Base-by-base conservation (phyloP, 805 yeast genomes). In the Candida anglica region DNA sequence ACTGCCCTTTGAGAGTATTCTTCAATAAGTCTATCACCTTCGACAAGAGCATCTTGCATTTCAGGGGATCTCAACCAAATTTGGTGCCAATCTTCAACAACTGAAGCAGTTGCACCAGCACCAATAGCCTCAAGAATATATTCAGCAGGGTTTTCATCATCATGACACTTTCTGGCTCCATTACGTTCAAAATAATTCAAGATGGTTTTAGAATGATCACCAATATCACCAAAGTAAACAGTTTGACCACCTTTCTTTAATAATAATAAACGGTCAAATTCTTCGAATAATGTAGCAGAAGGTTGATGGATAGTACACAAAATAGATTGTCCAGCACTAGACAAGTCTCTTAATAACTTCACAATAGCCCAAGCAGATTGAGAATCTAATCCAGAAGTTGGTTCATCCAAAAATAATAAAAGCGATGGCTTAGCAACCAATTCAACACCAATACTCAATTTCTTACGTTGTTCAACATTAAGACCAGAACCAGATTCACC, bases 221-320 rank as follows among this genome's bases (percentile, higher is more conserved):
- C 63, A 43, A 61, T 50, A 27, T 56, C 58, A 35, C 69, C 71
- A 38, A 60, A 64, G 48, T 62, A 53, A 14, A 69, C 75, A 25
- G 75, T 70, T 40, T 58, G 56, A 25, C 79, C 79, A 44, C 77
- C 77, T 42, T 63, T 69, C 41, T 62, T 69, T 55, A 73, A 59
- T 28, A 73, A 52, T 44, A 81, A 60, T 38, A 81, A 62, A 38
- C 86, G 71, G 46, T 81, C 87, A 46, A 81, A 81, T 50, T 78
- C 79, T 51, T 77, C 75, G 53, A 81, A 71, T 49, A 81, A 59
- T 19, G 79, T 68, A 24, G 88, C 86, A 13, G 86, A 80, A 40
- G 88, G 88, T 59, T 81, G 88, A 57, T 81, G 88, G 46, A 81
- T 81, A 17, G 88, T 81, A 63, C 87, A 81, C 52, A 81, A 63